Percentiles rank a stretch among this genome's conserved stretches.
phyloP scores from a whole-genome alignment of 805 yeast genomes.

The Candida yuanshanica region DNA sequence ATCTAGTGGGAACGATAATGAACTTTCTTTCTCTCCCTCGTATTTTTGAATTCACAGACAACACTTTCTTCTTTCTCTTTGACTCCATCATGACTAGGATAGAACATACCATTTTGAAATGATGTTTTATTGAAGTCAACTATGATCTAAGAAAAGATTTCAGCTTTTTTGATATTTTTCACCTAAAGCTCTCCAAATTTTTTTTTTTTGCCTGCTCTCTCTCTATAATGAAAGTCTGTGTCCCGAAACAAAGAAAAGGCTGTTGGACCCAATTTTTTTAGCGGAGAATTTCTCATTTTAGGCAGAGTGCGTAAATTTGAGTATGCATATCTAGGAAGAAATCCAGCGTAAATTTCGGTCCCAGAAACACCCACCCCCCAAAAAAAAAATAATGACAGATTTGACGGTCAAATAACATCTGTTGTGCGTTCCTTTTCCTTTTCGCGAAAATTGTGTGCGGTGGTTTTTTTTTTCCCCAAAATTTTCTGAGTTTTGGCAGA shows the following conservation, averaged over 20 bases:
- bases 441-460: too few relatives aligned
- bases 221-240: too few relatives aligned
- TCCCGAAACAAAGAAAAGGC: too few relatives aligned
- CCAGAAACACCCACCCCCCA: background rate
- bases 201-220: too few relatives aligned
- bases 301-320: slow-evolving; percentile 10
- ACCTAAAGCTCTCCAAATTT: background rate
- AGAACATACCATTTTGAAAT: slow-evolving; percentile 12
- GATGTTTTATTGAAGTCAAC: slow-evolving; percentile 4
- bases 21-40: too few relatives aligned
- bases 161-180: slow-evolving; percentile 1
- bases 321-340: background rate
- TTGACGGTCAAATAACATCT: background rate
- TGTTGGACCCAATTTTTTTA: too few relatives aligned
- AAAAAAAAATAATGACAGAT: too few relatives aligned
- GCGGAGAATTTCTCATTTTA: too few relatives aligned
- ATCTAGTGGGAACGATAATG: too few relatives aligned
- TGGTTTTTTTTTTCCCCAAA: background rate
- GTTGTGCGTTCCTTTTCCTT: background rate
- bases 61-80: background rate
- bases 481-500: too few relatives aligned
- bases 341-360: background rate
- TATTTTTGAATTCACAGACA: too few relatives aligned
- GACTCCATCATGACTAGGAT: background rate
- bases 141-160: background rate